Evolutionary conservation across 2,329 filamentous ascomycete genomes (phyloP), one percentile per base, ranked within the genome.

Genomic region (Bretziella fagacearum): DNA sequence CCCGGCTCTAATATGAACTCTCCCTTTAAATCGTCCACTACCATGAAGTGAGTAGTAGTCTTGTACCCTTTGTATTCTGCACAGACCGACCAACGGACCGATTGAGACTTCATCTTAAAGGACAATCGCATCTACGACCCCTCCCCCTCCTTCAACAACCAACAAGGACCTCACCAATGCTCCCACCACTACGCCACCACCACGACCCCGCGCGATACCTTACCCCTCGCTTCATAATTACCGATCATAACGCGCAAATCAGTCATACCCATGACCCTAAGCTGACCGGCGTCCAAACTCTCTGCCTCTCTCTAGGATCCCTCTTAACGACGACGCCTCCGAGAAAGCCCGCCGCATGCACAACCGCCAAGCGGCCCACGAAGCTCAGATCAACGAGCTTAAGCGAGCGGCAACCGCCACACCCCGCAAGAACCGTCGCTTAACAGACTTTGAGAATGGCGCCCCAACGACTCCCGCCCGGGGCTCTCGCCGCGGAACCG

Each of bases 251-350:
- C 4, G 30, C n/a, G 10, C 43, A n/a, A 22, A 4, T 10, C 22
- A 20, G 5, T 22, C 23, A 5, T 5, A 13, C 11, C 26, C 23
- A 26, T 36, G 23, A 17, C 29, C 6, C 29, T 29, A 43, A 27
- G 33, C 46, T 35, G 20, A 41, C 20, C 26, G 10, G 10, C 32
- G 11, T 27, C 11, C 18, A 27, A 10, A 30, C 41, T 17, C 23
- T 13, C 20, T 35, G 29, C 18, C 15, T 15, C 10, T 35, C 6
- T 20, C 15, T 10, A 51, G 49, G 61, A 93, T 98, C 51, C 87
- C 91, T 29, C 75, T 98, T 53, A 96, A 96, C 66, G 91, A 98
- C 66, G 91, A 98, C 69, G 79, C 77, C 51, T 77, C 81, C 56
- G 91, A 98, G 65, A 94, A 93, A 63, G 87, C 86, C 42, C 80